Evolutionary conservation across 208 protist species (phyloP), one percentile per base, ranked within the genome.

Genomic region (Naegleria fowleri): DNA sequence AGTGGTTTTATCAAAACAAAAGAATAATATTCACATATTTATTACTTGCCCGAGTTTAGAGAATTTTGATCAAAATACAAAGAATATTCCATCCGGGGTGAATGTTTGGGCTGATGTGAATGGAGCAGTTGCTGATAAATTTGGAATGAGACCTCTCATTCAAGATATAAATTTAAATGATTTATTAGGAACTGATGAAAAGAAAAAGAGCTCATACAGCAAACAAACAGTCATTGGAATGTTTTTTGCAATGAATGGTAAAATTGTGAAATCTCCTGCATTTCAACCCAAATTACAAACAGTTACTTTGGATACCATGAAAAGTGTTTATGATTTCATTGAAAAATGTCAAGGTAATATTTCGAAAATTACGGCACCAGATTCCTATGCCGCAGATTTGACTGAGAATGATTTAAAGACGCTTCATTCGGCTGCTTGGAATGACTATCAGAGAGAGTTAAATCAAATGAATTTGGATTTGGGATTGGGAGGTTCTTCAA

Each of bases 261-360:
- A 15, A 38, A 58, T 88, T 88, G 41, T 88, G 19, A 88, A 88
- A 88, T 88, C 84, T 38, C 84, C 84, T 88, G 39, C 84, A 33
- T 58, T 39, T 51, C 84, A 88, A 88, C 84, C 84, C 5, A 88
- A 88, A 38, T 58, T 88, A 58, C 84, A 88, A 88, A 13, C 22
- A 38, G 41, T 38, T 59, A 39, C 84, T 15, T 7, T 88, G 0
- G 43, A 38, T 38, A 88, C 33, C 19, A n/a, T 88, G 33, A 88
- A 48, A n/a, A 58, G 29, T 59, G 7, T 33, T 33, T 55, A 48
- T 51, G 84, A 88, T 48, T 59, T 25, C 38, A n/a, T 88, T 0
- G 84, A 88, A 39, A 38, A 33, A 13, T n/a, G 7, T 38, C 15
- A 55, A 48, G 19, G 36, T 88, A 38, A 33, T 51, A 16, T 88